Conservation (phyloP, 768 basidiomycete genomes). For the Rhodotorula toruloides region DNA sequence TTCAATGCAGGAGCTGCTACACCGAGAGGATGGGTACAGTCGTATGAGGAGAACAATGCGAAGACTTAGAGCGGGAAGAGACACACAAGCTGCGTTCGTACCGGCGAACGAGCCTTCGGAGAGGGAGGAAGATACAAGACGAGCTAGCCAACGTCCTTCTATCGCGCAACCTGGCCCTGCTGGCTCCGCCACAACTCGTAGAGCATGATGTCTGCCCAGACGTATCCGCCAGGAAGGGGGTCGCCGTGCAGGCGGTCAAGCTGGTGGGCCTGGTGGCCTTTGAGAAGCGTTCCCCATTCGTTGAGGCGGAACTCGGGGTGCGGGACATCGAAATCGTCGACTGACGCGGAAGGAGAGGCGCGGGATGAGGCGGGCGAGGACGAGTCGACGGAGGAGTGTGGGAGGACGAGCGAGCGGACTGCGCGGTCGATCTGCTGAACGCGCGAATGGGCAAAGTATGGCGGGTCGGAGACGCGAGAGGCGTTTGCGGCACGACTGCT, state of each 20-base stretch:
- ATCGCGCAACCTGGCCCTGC: too few species aligned
- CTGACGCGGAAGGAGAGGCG: neutral
- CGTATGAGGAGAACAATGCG: too few species aligned
- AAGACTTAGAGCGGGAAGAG: too few species aligned
- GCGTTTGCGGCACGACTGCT: conserved; percentile 13
- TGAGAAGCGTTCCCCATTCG: conserved; percentile 36
- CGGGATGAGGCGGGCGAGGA: conserved; percentile 1
- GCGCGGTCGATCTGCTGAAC: conserved; percentile 39
- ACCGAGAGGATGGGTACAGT: too few species aligned
- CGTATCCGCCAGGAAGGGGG: conserved; percentile 29
- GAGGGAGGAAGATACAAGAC: too few species aligned
- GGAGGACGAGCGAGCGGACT: conserved; percentile 38
- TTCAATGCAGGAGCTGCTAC: too few species aligned
- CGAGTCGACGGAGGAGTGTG: neutral
- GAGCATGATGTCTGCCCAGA: conserved; percentile 41
- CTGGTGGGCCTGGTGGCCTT: conserved; percentile 40
- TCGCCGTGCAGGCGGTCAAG: conserved; percentile 40
- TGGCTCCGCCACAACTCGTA: conserved; percentile 35
- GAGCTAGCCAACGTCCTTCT: too few species aligned
- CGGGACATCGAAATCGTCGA: conserved; percentile 7
- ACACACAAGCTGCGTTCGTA: too few species aligned
- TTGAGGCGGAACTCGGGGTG: conserved; percentile 37
- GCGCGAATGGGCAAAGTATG: conserved; percentile 37
- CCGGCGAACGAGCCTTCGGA: too few species aligned
- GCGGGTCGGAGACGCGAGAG: conserved; percentile 6